These are phyloP conservation scores for Chiua virens DNA, from an alignment of 768 basidiomycete species.

Conservation along the genomic window DNA sequence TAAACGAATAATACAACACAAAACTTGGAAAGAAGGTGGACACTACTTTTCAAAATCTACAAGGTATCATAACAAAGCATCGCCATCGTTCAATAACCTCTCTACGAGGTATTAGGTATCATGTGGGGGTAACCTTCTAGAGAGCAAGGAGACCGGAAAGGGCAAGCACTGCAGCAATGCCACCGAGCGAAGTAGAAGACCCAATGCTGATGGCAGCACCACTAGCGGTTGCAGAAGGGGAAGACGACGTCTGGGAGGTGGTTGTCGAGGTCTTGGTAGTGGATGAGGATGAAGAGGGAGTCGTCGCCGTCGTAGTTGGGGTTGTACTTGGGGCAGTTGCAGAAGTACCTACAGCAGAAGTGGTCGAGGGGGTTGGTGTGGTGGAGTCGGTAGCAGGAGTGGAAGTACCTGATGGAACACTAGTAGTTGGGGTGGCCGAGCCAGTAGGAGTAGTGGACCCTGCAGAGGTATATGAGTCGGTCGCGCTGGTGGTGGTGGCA, in stretches of 20 bases:
- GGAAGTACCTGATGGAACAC: conserved; percentile 18
- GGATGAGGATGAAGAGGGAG: conserved; percentile 17
- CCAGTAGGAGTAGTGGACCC: conserved; percentile 9
- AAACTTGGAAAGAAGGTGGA: conserved; percentile 3
- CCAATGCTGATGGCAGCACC: conserved; percentile 24
- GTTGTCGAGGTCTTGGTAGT: not conserved
- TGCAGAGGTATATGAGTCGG: conserved; percentile 14
- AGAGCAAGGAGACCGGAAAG: conserved; percentile 23
- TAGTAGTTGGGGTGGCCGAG: not conserved
- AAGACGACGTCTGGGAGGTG: too few relatives aligned
- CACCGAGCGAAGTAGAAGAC: conserved; percentile 19
- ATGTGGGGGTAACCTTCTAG: conserved; percentile 1
- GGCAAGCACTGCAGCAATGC: conserved; percentile 17
- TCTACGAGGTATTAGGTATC: conserved; percentile 3
- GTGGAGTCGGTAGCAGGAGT: conserved; percentile 1
- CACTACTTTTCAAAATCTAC: conserved; percentile 3
- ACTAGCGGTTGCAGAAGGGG: conserved; percentile 10
- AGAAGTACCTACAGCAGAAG: not conserved
- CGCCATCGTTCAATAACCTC: conserved; percentile 10
- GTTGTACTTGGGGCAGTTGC: conserved; percentile 35
- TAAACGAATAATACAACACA: conserved; percentile 20
- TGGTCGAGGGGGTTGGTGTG: conserved; percentile 11
- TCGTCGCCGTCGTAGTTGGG: conserved; percentile 34
- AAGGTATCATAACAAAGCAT: conserved; percentile 2
- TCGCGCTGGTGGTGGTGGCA: conserved; percentile 2